Conservation (phyloP, 345 rosid genomes). For the Cardamine chenopodiifolia region DNA sequence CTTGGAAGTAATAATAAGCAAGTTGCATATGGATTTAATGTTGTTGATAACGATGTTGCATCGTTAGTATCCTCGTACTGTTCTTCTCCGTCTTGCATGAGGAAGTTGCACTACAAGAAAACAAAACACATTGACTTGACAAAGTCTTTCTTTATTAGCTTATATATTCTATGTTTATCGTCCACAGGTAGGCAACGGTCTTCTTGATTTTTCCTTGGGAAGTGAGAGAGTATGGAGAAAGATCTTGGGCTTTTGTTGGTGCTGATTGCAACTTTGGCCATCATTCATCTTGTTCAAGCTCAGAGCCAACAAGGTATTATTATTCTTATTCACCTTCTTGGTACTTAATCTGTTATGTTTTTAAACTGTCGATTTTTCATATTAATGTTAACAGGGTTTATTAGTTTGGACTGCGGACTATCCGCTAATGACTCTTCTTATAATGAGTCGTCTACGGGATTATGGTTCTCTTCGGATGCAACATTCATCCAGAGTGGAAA, state of each 20-base stretch:
- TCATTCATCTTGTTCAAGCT: neutral
- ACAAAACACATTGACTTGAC: conserved; percentile 1
- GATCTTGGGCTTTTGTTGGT: neutral
- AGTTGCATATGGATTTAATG: too few relatives aligned
- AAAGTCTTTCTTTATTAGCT: neutral
- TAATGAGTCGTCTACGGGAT: neutral
- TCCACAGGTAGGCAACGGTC: neutral
- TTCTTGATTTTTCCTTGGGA: neutral
- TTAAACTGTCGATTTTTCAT: too few relatives aligned
- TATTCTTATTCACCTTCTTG: too few relatives aligned
- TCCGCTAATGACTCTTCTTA: conserved; percentile 2
- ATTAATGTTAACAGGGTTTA: too few relatives aligned
- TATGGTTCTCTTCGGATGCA: conserved; percentile 36
- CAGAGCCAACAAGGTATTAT: conserved; percentile 33
- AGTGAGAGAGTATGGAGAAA: conserved; percentile 7
- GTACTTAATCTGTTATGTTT: neutral
- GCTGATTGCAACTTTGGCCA: neutral
- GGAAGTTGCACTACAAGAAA: neutral
- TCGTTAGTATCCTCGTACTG: neutral
- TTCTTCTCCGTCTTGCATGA: neutral
- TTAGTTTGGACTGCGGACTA: too few relatives aligned
- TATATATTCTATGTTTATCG: neutral
- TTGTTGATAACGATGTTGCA: neutral
- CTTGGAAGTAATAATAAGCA: too few relatives aligned
- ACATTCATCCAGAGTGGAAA: conserved; percentile 19